phyloP scores from a whole-genome alignment of 2,329 filamentous ascomycete species.

The Neopestalotiopsis sp. region DNA sequence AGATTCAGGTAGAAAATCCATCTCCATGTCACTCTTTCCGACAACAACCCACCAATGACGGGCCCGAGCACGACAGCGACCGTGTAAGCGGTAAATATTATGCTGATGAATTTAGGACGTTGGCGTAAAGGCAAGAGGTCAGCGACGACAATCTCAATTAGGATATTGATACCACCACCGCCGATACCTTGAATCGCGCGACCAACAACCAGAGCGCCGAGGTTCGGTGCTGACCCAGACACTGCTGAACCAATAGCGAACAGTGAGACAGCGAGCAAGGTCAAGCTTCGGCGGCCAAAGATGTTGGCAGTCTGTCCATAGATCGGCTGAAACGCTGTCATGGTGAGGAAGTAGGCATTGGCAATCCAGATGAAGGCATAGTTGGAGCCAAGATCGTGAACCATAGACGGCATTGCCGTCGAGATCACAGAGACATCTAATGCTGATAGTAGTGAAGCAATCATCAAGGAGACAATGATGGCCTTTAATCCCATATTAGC shows the following conservation, averaged over 20 bases:
- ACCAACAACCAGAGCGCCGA: slow-evolving; percentile 46
- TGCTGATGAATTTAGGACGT: slow-evolving; percentile 43
- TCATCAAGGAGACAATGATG: too few species aligned
- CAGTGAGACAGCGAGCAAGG: neutral
- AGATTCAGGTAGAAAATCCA: slow-evolving; percentile 47
- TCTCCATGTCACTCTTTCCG: slow-evolving; percentile 38
- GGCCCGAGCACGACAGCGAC: slow-evolving; percentile 38
- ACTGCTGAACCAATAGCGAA: neutral
- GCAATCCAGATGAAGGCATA: slow-evolving; percentile 8
- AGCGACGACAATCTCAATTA: slow-evolving; percentile 52
- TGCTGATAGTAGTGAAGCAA: neutral
- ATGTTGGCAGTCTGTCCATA: neutral
- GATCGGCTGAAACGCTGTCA: neutral
- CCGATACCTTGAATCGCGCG: slow-evolving; percentile 48
- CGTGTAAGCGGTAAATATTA: slow-evolving; percentile 34
- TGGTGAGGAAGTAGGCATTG: slow-evolving; percentile 10
- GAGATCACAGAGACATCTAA: slow-evolving; percentile 11
- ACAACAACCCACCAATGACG: slow-evolving; percentile 29
- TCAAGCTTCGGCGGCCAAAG: neutral
- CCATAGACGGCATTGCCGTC: slow-evolving; percentile 9
- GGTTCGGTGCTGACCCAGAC: neutral
- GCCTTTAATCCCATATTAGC: too few species aligned
- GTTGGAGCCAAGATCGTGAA: slow-evolving; percentile 8
- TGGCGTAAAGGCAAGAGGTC: slow-evolving; percentile 54
- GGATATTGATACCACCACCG: slow-evolving; percentile 34